Evolutionary conservation across 768 basidiomycete species (phyloP), one percentile per base, ranked within the genome.

Genomic region (Terana coerulea): DNA sequence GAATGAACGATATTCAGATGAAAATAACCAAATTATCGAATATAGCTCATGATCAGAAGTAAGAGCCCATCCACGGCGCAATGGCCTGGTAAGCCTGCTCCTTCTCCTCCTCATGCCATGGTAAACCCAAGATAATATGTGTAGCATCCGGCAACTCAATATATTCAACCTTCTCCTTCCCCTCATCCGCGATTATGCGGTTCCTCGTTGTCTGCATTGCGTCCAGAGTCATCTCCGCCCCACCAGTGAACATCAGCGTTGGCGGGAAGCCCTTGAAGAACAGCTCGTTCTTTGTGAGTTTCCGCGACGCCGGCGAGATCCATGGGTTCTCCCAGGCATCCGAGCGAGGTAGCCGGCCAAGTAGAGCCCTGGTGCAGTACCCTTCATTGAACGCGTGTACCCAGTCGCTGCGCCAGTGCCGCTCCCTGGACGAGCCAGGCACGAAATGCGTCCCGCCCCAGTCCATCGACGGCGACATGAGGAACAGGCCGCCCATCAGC

Each of bases 91-190:
- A 63, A 1, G 77, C 73, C 21, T 74, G 62, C 3, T 71, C 71
- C 53, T 79, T 68, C 63, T 82, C 80, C 3, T 80, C 79, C 53
- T 81, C 77, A 56, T 76, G 73, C 70, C 73, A 78, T 1, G 54
- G 34, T 40, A 84, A 75, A 17, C 70, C 62, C 11, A 83, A 47
- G 60, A 76, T 79, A 49, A 82, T 81, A 61, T 84, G 83, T 11
- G 59, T 54, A 5, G 48, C 55, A 43, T 59, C 58, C 14, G 34
- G 42, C 24, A 35, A 14, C 34, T 56, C 55, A 12, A 52, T 21
- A n/a, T 28, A 52, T 11, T 21, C 36, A 3, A 68, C 59, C 43
- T 41, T 49, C 6, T 49, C 42, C 11, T 56, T 31, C 12, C 60
- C 65, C n/a, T 52, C 58, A 50, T 69, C 70, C 31, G 21, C 56